These are phyloP conservation scores for Alternaria sp. DNA, from an alignment of 2,329 filamentous ascomycete genomes.

Conservation along the genomic window DNA sequence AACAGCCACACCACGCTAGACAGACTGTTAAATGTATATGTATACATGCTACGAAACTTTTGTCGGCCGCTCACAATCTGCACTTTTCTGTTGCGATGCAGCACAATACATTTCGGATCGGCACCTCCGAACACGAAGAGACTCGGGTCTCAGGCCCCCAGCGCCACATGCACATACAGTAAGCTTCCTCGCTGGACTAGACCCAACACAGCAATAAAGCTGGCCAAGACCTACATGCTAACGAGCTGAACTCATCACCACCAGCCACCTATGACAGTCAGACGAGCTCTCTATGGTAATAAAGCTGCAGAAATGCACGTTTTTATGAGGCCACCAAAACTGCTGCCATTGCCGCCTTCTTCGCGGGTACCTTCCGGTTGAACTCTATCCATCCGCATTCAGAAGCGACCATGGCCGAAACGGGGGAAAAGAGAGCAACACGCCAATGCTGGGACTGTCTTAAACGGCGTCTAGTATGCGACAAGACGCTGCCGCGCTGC, in stretches of 20 bases:
- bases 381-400: neutral
- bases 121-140: neutral
- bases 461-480: slow-evolving; percentile 41
- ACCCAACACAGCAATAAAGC: slow-evolving; percentile 11
- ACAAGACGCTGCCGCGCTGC: slow-evolving; percentile 40
- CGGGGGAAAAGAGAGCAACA: slow-evolving; percentile 26
- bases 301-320: slow-evolving; percentile 22
- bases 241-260: neutral
- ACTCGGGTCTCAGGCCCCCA: neutral
- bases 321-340: neutral
- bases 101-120: neutral
- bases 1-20: neutral
- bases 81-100: neutral
- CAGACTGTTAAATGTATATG: neutral
- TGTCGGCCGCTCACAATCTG: neutral
- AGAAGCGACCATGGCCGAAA: slow-evolving; percentile 12
- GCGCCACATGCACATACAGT: neutral
- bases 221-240: slow-evolving; percentile 23
- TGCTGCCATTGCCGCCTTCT: neutral
- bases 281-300: slow-evolving; percentile 22
- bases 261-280: neutral
- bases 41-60: neutral
- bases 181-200: slow-evolving; percentile 3
- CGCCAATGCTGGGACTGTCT: slow-evolving; percentile 45
- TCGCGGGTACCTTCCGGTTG: neutral